phyloP scores from a whole-genome alignment of 2,329 filamentous ascomycete genomes.

The Monilinia fructigena region DNA sequence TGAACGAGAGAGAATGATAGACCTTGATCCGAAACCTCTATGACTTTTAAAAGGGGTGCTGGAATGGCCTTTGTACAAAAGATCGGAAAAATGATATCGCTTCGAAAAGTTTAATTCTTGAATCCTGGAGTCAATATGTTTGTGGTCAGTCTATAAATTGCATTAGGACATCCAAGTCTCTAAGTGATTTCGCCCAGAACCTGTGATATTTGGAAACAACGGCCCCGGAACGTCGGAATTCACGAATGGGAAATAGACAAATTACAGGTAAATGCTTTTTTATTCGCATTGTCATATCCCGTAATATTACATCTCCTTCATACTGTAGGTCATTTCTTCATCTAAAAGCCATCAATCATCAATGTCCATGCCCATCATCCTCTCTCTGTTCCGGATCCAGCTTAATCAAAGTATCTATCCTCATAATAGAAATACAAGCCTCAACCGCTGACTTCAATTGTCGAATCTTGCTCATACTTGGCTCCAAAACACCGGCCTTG shows the following conservation, averaged over 20 bases:
- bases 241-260: background rate
- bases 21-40: conserved; percentile 39
- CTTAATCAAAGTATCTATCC: conserved; percentile 98
- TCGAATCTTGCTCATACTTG: conserved; percentile 96
- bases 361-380: conserved; percentile 87
- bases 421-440: conserved; percentile 98
- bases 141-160: background rate
- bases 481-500: conserved; percentile 93
- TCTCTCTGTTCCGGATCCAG: conserved; percentile 84
- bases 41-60: conserved; percentile 42
- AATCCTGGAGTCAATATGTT: background rate
- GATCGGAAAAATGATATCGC: conserved; percentile 23
- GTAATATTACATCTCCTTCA: conserved; percentile 23
- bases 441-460: conserved; percentile 98
- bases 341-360: conserved; percentile 37
- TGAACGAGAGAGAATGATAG: conserved; percentile 47
- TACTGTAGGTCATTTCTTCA: conserved; percentile 23
- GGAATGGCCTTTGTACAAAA: conserved; percentile 26
- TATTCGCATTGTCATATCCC: conserved; percentile 20
- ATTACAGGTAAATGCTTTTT: conserved; percentile 22
- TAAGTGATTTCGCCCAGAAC: background rate
- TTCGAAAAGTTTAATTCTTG: conserved; percentile 18
- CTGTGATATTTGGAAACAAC: background rate
- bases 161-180: background rate
- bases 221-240: background rate